phyloP scores from a whole-genome alignment of 345 rosid genomes.

The Toxicodendron radicans region DNA sequence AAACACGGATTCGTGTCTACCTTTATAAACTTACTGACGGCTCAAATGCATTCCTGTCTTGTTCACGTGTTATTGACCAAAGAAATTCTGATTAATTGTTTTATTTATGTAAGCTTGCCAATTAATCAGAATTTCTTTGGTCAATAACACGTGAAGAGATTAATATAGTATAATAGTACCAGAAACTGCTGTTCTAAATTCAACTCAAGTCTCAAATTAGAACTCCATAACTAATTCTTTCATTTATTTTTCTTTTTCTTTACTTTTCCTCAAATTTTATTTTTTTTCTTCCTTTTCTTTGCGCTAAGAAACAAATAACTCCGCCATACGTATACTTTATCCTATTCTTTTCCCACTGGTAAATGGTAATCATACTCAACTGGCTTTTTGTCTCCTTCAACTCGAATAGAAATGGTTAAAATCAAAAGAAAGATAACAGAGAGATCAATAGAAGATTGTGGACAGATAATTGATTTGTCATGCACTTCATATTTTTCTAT shows the following conservation, averaged over 20 bases:
- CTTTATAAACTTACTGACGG: neutral
- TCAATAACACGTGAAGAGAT: too few relatives aligned
- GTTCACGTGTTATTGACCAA: too few relatives aligned
- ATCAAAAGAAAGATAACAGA: neutral
- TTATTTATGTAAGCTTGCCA: too few relatives aligned
- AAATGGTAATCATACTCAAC: neutral
- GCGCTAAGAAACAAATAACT: neutral
- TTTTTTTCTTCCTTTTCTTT: neutral
- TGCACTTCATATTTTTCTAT: neutral
- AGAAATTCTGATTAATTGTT: too few relatives aligned
- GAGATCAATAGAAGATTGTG: neutral
- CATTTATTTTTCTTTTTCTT: too few relatives aligned
- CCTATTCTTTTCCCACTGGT: neutral
- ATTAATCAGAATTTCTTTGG: too few relatives aligned
- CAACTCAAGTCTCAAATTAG: too few relatives aligned
- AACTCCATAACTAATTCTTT: neutral
- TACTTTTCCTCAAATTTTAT: too few relatives aligned
- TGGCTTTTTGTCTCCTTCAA: neutral
- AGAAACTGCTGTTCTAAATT: too few relatives aligned
- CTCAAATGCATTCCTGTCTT: neutral
- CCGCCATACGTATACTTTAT: neutral
- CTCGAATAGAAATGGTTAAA: neutral
- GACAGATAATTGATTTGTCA: neutral
- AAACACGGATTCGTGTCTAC: too few relatives aligned
- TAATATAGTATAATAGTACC: too few relatives aligned